Percentiles rank a stretch among this genome's conserved stretches.
Evolutionary conservation across 2,329 filamentous ascomycete genomes (phyloP).

Genomic region (Xylaria sp.): DNA sequence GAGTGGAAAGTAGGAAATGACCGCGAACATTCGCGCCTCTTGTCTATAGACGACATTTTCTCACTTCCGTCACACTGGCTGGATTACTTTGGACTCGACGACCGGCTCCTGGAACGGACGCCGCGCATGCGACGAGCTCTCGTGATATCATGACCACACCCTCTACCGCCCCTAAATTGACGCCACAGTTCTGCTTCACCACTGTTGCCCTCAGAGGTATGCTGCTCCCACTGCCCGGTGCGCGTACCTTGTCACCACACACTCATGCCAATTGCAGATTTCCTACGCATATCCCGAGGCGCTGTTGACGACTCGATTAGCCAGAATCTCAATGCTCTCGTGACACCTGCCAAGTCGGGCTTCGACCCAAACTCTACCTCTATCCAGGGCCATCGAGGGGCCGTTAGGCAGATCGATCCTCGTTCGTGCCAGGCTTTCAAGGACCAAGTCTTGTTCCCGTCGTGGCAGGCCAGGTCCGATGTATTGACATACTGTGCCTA

Average conservation of each 20-base stretch:
- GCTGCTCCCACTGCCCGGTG: constrained; percentile 29
- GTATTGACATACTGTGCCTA: constrained; percentile 88
- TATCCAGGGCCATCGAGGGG: constrained; percentile 59
- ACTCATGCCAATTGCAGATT: constrained; percentile 64
- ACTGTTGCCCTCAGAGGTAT: constrained; percentile 71
- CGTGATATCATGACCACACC: constrained; percentile 54
- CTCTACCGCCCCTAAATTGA: constrained; percentile 59
- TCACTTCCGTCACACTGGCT: constrained; percentile 50
- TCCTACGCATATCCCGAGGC: constrained; percentile 82
- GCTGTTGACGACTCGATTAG: constrained; percentile 92
- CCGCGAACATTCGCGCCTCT: not conserved
- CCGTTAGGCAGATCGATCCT: constrained; percentile 61
- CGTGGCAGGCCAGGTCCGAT: constrained; percentile 83
- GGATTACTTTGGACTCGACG: constrained; percentile 54
- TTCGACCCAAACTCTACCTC: constrained; percentile 85
- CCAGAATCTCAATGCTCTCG: constrained; percentile 88
- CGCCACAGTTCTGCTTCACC: constrained; percentile 80
- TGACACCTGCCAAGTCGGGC: constrained; percentile 71
- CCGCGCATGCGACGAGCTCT: constrained; percentile 40
- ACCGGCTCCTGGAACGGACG: constrained; percentile 47
- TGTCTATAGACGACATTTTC: constrained; percentile 9
- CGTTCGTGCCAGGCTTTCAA: constrained; percentile 75
- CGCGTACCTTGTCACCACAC: constrained; percentile 16
- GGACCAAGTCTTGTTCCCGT: constrained; percentile 79
- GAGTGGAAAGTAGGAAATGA: not conserved